Conservation (phyloP, 2,329 filamentous ascomycete species). For the Diaporthe capsici region DNA sequence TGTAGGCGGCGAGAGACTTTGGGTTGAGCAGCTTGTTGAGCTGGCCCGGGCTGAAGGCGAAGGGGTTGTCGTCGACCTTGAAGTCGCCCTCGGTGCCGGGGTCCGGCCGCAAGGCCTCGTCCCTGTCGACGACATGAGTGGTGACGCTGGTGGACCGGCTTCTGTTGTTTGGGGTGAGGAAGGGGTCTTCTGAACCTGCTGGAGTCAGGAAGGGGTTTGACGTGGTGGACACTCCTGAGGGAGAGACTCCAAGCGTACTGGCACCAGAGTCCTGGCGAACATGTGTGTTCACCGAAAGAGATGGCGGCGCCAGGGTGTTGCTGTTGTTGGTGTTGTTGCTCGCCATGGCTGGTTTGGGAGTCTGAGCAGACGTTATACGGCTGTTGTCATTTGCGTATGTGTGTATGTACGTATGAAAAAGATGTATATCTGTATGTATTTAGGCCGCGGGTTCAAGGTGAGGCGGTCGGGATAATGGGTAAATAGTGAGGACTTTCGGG, state of each 20-base stretch:
- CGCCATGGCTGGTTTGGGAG: constrained; percentile 5
- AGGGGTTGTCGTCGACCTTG: constrained; percentile 74
- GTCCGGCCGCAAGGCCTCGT: constrained; percentile 75
- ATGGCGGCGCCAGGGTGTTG: constrained; percentile 34
- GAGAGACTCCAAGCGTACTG: constrained; percentile 36
- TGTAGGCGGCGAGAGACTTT: constrained; percentile 80
- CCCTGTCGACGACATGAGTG: constrained; percentile 42
- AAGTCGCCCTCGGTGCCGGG: constrained; percentile 79
- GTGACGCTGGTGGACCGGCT: constrained; percentile 26
- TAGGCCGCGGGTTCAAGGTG: not conserved
- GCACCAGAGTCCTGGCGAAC: constrained; percentile 34
- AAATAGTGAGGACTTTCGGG: not conserved
- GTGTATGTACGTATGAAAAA: not conserved
- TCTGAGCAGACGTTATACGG: not conserved
- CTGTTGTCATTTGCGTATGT: not conserved
- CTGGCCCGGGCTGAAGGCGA: constrained; percentile 80
- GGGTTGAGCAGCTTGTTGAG: constrained; percentile 84
- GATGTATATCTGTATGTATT: constrained; percentile 21
- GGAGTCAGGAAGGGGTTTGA: constrained; percentile 41
- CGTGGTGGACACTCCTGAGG: constrained; percentile 34
- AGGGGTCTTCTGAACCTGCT: constrained; percentile 34
- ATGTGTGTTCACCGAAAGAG: constrained; percentile 36
- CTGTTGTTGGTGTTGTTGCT: constrained; percentile 3
- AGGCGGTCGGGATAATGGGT: not conserved
- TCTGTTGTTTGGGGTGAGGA: constrained; percentile 36